Evolutionary conservation across 208 protist species (phyloP), one percentile per base, ranked within the genome.

Genomic region (Leptomonas pyrrhocoris): DNA sequence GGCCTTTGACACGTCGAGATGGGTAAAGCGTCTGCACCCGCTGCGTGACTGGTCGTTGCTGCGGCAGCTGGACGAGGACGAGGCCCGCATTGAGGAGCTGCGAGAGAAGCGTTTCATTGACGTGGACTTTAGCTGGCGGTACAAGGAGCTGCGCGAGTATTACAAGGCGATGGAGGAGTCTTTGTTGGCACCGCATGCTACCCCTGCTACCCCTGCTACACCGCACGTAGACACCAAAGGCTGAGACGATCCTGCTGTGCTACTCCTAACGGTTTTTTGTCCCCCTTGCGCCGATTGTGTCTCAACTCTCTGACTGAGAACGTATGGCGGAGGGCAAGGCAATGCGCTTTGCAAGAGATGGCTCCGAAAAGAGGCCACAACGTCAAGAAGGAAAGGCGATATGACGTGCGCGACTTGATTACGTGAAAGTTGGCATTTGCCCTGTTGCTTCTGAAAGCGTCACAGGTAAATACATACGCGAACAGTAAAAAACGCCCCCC

Each of bases 21-120:
- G 88, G 89, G 89, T 96, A 42, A 90, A 94, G 66, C 80, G 83
- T 11, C 79, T 96, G 21, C 86, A 86, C 48, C 91, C 91, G 19
- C 68, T 96, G 68, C 72, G 84, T 28, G 91, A 94, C 56, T 96
- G 91, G 91, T 92, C 91, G 36, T 73, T 96, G 61, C 70, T 86
- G 23, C 72, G 72, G 55, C 91, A 96, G 78, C 68, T 96, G 31
- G 87, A 96, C 48, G 88, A 96, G 75, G 91, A 96, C 67, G 87
- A 91, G 61, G 75, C 75, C n/a, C 82, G 91, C 38, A 68, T 94
- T 18, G 56, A 83, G 25, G 88, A 93, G 73, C 73, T 96, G 55
- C 67, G 79, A 46, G 79, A 93, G 40, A 92, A 93, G 72, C 72
- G 81, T 8, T 94, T 85, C 61, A 68, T 96, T 13, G 81, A 94